These are phyloP conservation scores for Actinomucor elegans DNA, from an alignment of 371 early-diverging fungal species.

Conservation along the genomic window DNA sequence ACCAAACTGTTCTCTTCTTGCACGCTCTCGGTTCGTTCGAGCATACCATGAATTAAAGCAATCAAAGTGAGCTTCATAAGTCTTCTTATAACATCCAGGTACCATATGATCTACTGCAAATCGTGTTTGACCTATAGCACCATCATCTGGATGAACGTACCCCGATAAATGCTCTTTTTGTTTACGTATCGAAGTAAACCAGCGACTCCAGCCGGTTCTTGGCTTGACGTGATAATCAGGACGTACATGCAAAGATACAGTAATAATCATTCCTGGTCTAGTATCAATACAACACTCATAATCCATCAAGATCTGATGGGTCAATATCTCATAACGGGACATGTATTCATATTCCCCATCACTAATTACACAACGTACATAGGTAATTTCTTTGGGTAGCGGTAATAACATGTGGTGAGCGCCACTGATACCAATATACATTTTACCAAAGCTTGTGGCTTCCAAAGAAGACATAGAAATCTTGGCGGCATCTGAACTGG, in stretches of 20 bases:
- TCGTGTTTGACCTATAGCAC: conserved; percentile 44
- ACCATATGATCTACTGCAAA: conserved; percentile 47
- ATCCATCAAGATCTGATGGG: conserved; percentile 34
- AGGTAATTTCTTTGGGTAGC: conserved; percentile 36
- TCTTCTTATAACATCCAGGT: conserved; percentile 37
- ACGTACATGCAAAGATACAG: conserved; percentile 47
- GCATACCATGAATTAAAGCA: conserved; percentile 50
- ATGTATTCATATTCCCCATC: conserved; percentile 42
- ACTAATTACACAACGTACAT: conserved; percentile 38
- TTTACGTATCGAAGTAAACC: conserved; percentile 32
- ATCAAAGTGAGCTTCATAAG: conserved; percentile 36
- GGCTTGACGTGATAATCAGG: conserved; percentile 48
- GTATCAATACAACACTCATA: conserved; percentile 48
- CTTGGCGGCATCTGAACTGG: background rate
- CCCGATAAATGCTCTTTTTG: conserved; percentile 39
- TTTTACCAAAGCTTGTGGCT: conserved; percentile 19
- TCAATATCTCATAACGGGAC: conserved; percentile 34
- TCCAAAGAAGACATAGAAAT: conserved; percentile 13
- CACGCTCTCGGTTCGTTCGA: conserved; percentile 22
- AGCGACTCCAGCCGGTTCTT: conserved; percentile 24
- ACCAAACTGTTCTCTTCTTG: conserved; percentile 32
- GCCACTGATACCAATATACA: conserved; percentile 35
- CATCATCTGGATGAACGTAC: conserved; percentile 46
- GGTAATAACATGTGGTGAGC: conserved; percentile 33
- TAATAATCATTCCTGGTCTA: conserved; percentile 42